Base-by-base conservation (phyloP, 73 alveolate genomes). In the Blepharisma japonicum region DNA sequence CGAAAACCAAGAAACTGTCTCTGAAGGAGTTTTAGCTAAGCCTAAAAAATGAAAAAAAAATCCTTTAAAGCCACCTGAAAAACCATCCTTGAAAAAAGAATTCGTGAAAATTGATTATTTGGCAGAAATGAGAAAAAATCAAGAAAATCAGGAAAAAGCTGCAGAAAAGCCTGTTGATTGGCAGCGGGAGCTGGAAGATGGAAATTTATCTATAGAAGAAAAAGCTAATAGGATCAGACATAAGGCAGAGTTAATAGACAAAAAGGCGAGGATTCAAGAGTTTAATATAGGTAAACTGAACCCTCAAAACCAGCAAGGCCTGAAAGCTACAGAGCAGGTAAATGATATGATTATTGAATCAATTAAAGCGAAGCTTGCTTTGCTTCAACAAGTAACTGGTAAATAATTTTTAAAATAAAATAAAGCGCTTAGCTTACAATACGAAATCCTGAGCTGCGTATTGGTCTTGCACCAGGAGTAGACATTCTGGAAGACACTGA, bases 301-400 rank as follows among this genome's bases (percentile, higher is more conserved):
- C 4, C 14, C 14, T 61, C n/a, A 61, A 20, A 25, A 39, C 39
- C n/a, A 20, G 39, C 14, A 61, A 61, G 74, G 74, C 4, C 14
- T 61, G 14, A 11, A 61, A 61, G 46, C 47, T 61, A 39, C 47
- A 11, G 74, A 61, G 14, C 49, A 61, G 74, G 74, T 61, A 14
- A 61, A 61, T 61, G 74, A 61, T 18, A 61, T 61, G 74, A 61
- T 61, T 25, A 61, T 61, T 25, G 14, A n/a, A 2, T 18, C 74
- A 18, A 61, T 61, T 25, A 61, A 39, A 61, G 74, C 74, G 18
- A 61, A 61, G 46, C 46, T 61, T 14, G 74, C 74, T n/a, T 61
- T 61, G 47, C 74, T 61, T 14, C 42, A 32, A 32, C 42, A 32
- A 32, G 42, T 32, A 32, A 32, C 42, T 32, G 42, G 42, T 32